Conservation (phyloP, 148 eudicot species). For the Diospyros kaki region DNA sequence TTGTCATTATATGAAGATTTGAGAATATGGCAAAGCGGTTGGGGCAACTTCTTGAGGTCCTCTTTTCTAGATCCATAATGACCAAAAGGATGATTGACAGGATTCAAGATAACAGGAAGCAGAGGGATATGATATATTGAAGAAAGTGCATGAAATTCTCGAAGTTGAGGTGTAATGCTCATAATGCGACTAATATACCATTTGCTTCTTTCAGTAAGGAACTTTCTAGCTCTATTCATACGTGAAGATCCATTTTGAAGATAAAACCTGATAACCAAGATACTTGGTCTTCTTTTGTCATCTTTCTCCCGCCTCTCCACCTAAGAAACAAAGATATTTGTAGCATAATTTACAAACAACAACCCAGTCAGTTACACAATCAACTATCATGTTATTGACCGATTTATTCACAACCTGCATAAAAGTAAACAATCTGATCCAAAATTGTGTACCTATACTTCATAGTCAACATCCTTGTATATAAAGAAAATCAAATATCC, state of each 20-base stretch:
- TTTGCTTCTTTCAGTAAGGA: conserved; percentile 83
- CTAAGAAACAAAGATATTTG: conserved; percentile 33
- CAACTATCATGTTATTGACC: neutral
- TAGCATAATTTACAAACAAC: neutral
- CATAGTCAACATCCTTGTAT: neutral
- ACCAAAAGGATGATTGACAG: conserved; percentile 36
- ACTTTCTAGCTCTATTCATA: conserved; percentile 70
- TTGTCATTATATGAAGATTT: conserved; percentile 69
- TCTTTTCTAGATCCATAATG: conserved; percentile 33
- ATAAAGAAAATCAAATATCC: neutral
- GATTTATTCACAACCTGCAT: neutral
- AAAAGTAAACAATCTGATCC: neutral
- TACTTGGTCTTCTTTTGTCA: conserved; percentile 61
- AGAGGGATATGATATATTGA: conserved; percentile 72
- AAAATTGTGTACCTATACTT: neutral
- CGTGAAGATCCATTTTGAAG: conserved; percentile 75
- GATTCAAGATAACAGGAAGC: conserved; percentile 71
- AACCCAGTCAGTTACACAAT: neutral
- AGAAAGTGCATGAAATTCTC: conserved; percentile 97
- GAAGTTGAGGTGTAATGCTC: conserved; percentile 90
- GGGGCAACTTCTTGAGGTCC: conserved; percentile 54
- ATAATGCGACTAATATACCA: conserved; percentile 81
- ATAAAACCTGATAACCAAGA: conserved; percentile 69
- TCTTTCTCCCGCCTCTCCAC: conserved; percentile 89
- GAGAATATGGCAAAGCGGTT: conserved; percentile 61